These are phyloP conservation scores for Asterochloris erici DNA, from an alignment of 139 green algal genomes.

Conservation along the genomic window DNA sequence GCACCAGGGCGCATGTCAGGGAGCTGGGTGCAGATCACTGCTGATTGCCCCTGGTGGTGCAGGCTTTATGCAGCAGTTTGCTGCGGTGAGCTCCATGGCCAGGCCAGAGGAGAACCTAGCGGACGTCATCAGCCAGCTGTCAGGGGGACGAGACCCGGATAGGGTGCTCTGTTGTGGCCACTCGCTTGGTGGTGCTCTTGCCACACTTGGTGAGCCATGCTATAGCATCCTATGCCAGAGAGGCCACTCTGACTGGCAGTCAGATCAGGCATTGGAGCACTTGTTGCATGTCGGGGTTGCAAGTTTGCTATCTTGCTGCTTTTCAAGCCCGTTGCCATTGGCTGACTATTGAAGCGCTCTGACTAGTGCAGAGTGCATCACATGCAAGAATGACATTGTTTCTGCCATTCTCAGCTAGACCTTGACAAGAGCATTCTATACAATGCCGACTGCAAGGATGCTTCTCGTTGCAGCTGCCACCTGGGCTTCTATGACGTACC, in stretches of 20 bases:
- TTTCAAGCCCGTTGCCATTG: no score
- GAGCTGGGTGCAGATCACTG: constrained; percentile 15
- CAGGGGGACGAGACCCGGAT: constrained; percentile 20
- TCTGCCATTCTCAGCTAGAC: no score
- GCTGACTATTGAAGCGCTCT: no score
- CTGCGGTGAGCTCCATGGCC: background rate
- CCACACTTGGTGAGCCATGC: constrained; percentile 16
- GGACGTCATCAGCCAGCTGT: constrained; percentile 26
- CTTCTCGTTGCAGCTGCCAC: background rate
- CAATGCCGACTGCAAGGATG: no score
- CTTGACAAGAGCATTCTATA: no score
- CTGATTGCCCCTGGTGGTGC: constrained; percentile 12
- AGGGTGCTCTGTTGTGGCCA: constrained; percentile 32
- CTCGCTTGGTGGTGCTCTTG: constrained; percentile 33
- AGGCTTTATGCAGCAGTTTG: constrained; percentile 38
- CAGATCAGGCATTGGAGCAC: no score
- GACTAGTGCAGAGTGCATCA: no score
- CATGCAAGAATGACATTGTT: no score
- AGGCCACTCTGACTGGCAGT: no score
- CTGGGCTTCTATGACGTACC: constrained; percentile 21
- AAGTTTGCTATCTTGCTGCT: no score
- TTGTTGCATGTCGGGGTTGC: no score
- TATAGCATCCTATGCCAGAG: background rate
- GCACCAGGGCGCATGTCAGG: constrained; percentile 12
- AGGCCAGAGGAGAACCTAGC: constrained; percentile 12